phyloP scores from a whole-genome alignment of 1,139 yeast species.

The Candida sp. region DNA sequence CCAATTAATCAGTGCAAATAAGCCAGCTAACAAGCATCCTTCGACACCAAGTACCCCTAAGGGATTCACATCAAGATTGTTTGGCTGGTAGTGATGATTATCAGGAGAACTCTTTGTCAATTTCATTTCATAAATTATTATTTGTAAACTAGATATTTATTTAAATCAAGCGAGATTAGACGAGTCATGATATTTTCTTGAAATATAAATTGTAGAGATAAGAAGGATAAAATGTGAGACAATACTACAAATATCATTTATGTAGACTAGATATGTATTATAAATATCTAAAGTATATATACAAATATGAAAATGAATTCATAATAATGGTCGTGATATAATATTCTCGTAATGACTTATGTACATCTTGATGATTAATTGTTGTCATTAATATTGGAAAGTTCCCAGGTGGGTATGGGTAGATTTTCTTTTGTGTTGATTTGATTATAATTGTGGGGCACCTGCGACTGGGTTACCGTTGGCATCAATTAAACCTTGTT shows the following conservation, averaged over 20 bases:
- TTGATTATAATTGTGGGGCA: conserved; percentile 43
- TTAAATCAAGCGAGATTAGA: background rate
- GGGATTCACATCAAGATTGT: conserved; percentile 23
- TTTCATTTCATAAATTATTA: background rate
- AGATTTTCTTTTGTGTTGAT: background rate
- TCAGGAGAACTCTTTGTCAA: background rate
- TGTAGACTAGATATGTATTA: conserved; percentile 1
- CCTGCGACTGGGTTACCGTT: conserved; percentile 84
- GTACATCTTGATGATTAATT: conserved; percentile 1
- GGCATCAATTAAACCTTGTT: conserved; percentile 76
- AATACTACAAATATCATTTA: too few relatives aligned
- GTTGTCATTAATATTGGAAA: background rate
- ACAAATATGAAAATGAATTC: conserved; percentile 3
- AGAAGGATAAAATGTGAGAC: too few relatives aligned
- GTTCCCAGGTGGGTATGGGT: background rate
- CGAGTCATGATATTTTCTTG: too few relatives aligned
- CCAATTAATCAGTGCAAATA: conserved; percentile 14
- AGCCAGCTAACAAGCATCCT: conserved; percentile 6
- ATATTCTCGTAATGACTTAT: conserved; percentile 3
- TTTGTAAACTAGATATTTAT: background rate
- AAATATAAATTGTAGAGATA: too few relatives aligned
- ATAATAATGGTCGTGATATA: conserved; percentile 2
- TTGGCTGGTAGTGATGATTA: conserved; percentile 27
- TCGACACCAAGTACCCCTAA: conserved; percentile 3
- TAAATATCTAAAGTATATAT: conserved; percentile 2